Base-by-base conservation (phyloP, 352 stramenopile species). In the Phytophthora pinifolia region DNA sequence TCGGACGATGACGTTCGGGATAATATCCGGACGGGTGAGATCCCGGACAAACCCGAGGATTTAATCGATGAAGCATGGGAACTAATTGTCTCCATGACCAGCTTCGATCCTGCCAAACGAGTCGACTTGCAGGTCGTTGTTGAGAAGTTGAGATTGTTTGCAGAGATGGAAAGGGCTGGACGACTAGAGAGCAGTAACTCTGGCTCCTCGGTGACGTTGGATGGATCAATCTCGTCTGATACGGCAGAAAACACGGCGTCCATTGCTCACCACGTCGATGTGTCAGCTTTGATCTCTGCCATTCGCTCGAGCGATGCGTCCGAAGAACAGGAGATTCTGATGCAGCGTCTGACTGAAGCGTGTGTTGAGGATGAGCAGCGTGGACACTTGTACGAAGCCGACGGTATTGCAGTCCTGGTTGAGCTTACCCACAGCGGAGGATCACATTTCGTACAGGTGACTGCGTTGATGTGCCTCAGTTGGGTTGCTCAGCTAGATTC, bases 1-100 rank as follows among this genome's bases (percentile, higher is more conserved):
- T 35, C 50, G 13, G 62, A 71, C 22, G 36, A 46, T 5, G 30
- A 33, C 9, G 42, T 71, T 17, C 31, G 33, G 3, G 18, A 51
- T 1, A 45, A 57, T 3, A 18, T 70, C 2, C 42, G 43, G 9
- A 30, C 41, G 15, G 50, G 62, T 2, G 34, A 60, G 27, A 56
- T 58, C 4, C 51, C 55, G 2, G 27, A 45, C 4, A 42, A 52
- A 31, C 62, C 62, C 1, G 36, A 53, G 4, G 49, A 46, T 6
- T 48, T 70, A 36, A 22, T 25, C 4, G 41, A 66, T 25, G 32
- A 46, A 3, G 42, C n/a, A 17, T 70, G 62, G 62, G 14, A 37
- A 4, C 47, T 70, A 3, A 47, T 66, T 7, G 10, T 39, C 13
- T 5, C 38, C 13, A 70, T 70, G 62, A 62, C 56, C 1, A 48